Evolutionary conservation across 2,329 filamentous ascomycete species (phyloP), one percentile per base, ranked within the genome.

Genomic region (Fusarium sororula): DNA sequence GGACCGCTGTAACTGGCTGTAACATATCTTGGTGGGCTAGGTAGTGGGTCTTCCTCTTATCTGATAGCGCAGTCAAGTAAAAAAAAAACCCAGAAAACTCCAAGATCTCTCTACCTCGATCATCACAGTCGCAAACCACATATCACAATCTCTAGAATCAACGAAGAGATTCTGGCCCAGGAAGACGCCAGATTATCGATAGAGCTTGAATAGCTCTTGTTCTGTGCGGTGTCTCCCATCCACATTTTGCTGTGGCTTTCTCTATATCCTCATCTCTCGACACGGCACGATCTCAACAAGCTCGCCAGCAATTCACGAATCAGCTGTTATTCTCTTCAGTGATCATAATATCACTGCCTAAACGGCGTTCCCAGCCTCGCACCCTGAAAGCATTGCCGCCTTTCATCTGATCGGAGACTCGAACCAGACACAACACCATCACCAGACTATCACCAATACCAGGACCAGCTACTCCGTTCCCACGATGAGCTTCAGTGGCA

Each of bases 401-500:
- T 54, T 22, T 20, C 14, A 24, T 38, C 11, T 38, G 18, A 5
- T n/a, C 6, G 26, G 15, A 55, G 18, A 39, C 11, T n/a, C 10
- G 7, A 26, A n/a, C 35, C 30, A 28, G 50, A 54, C 50, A 38
- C 24, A 22, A 32, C 22, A 26, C 12, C 39, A 32, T 12, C 37
- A 26, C 20, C 61, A 58, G 45, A 20, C 10, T 14, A 57, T 11
- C 26, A 24, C 15, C 45, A 53, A 47, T 41, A 30, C 24, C 41
- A 47, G 55, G n/a, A 35, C 48, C 12, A 18, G 30, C 28, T 18
- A 32, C 12, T 18, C 30, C 42, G 38, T 51, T 30, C 13, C 22
- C 24, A 53, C 44, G 65, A 97, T 96, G 44, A 47, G 44, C 44
- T 47, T 47, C 44, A 47, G 26, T 47, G 44, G 44, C 4, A 6